Percentiles rank a stretch among this genome's conserved stretches.
Conservation (phyloP, 352 stramenopile species). For the Phytophthora sp. region DNA sequence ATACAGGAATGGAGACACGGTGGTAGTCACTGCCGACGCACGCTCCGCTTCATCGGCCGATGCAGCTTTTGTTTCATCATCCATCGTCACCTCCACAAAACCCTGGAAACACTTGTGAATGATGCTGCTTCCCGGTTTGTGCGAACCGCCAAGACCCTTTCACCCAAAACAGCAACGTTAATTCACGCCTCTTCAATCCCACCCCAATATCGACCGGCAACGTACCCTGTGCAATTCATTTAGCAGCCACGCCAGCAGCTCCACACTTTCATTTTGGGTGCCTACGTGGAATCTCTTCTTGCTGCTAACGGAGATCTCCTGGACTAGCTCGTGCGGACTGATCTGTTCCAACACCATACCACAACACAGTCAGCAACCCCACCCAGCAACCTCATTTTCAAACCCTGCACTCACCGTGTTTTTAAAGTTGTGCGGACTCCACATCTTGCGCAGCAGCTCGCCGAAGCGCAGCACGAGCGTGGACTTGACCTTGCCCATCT, state of each 20-base stretch:
- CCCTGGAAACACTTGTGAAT: constrained; percentile 98
- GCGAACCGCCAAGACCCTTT: constrained; percentile 82
- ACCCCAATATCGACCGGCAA: background rate
- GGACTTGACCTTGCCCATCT: constrained; percentile 69
- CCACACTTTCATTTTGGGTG: constrained; percentile 93
- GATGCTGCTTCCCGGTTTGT: constrained; percentile 90
- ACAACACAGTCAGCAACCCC: constrained; percentile 3
- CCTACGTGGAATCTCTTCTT: constrained; percentile 97
- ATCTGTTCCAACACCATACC: constrained; percentile 49
- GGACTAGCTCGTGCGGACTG: constrained; percentile 96
- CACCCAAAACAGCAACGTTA: background rate
- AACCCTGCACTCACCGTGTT: constrained; percentile 85
- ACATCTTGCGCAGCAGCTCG: constrained; percentile 97
- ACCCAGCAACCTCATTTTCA: background rate
- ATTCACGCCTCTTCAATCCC: background rate
- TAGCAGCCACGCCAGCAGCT: constrained; percentile 97
- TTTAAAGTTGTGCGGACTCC: constrained; percentile 98
- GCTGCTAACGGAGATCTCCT: constrained; percentile 94
- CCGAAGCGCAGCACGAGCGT: constrained; percentile 93
- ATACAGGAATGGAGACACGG: constrained; percentile 77
- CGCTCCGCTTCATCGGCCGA: constrained; percentile 38
- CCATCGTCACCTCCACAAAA: constrained; percentile 92
- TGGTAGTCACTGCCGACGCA: constrained; percentile 38
- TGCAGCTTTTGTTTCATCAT: constrained; percentile 56
- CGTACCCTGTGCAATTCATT: constrained; percentile 92